Base-by-base conservation (phyloP, 2,329 filamentous ascomycete species). In the Triangularia setosa region DNA sequence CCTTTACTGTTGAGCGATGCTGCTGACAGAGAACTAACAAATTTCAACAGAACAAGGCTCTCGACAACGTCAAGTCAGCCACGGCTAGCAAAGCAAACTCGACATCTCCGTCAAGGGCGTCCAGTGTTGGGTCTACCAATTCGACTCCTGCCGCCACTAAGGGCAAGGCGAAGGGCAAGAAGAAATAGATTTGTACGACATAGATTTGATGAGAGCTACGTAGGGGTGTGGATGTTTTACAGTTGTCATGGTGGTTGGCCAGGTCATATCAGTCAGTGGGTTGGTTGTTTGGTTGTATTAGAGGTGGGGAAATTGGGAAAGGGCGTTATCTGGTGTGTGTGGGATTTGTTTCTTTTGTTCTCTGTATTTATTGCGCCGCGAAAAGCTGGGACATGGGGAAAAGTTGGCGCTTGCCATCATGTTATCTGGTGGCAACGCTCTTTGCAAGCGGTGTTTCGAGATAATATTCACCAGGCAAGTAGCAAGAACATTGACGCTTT, bases 31-130 rank as follows among this genome's bases (percentile, higher is more conserved):
- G 14, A 27, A 5, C 24, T 61, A 25, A 68, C 71, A 59, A 24
- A 28, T 54, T 6, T 1, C 28, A n/a, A 69, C 75, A 98, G 93
- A 97, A 97, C 78, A 98, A 98, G 80, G 88, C 92, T 60, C 85
- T 97, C 57, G 95, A 97, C 71, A 91, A 89, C 56, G 87, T 97
- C 73, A 97, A 97, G 78, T 87, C 85, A 35, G 79, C 75, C 59
- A 82, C 80, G 60, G 87, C 83, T 64, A 91, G 86, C 78, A 95
- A 93, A 76, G 84, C 86, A 58, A 90, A 86, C 63, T 95, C 93
- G 1, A 85, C 89, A 4, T 84, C 88, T 4, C 90, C 89, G 0
- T 97, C 93, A 23, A 86, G 95, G 68, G 93, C 93, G 16, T 94
- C 90, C 4, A 98, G 95, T 75, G 92, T 97, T 25, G 87, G 86